Evolutionary conservation across 1,284 basidiomycete species (phyloP).

Genomic region (Bjerkandera adusta): DNA sequence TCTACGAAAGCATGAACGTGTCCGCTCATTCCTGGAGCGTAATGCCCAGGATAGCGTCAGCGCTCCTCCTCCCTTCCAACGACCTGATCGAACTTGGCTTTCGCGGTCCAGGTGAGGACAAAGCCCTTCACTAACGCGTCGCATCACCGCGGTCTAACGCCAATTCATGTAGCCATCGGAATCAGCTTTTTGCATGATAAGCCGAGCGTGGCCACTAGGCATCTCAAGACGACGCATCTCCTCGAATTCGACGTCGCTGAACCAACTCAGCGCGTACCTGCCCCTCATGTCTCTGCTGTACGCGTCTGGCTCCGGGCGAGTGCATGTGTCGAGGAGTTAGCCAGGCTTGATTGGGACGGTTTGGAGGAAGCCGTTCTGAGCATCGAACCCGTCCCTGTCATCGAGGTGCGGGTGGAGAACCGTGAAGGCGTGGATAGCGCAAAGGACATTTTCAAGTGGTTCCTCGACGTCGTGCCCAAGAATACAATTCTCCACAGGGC

Average conservation of each 20-base stretch:
- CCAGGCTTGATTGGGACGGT: background rate
- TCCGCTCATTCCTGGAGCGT: background rate
- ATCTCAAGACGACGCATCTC: background rate
- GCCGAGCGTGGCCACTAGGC: too few relatives aligned
- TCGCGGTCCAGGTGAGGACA: constrained; percentile 1
- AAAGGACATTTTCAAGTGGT: background rate
- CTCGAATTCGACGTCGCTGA: constrained; percentile 1
- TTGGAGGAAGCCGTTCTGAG: background rate
- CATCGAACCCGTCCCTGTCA: background rate
- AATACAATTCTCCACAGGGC: background rate
- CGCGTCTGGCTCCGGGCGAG: background rate
- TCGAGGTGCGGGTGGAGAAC: background rate
- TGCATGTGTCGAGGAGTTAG: background rate
- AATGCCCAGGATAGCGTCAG: background rate
- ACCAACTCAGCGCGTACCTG: background rate
- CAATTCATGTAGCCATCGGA: too few relatives aligned
- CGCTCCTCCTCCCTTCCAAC: background rate
- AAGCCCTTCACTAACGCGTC: too few relatives aligned
- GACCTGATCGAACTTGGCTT: background rate
- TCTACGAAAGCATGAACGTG: background rate
- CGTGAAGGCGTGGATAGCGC: background rate
- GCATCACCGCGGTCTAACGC: too few relatives aligned
- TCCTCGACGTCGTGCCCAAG: background rate
- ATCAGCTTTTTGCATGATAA: too few relatives aligned
- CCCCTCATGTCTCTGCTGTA: background rate